Evolutionary conservation across 2,329 filamentous ascomycete genomes (phyloP).

Genomic region (Sporothrix pallida): DNA sequence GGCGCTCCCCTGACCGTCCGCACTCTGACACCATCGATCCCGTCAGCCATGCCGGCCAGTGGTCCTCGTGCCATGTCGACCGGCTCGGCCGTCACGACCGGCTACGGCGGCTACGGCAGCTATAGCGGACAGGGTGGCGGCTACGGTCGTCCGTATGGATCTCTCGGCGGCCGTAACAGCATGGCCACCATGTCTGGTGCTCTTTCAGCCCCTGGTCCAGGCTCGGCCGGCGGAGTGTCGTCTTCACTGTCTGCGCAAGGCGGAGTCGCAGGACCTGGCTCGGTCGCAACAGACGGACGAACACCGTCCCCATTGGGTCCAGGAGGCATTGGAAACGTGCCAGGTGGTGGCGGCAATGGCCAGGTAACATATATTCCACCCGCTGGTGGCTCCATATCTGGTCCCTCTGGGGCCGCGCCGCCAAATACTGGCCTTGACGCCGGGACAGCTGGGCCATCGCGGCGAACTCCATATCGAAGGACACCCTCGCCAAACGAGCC

Average conservation of each 20-base stretch:
- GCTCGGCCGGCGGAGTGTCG: neutral
- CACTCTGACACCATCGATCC: conserved; percentile 5
- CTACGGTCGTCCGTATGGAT: neutral
- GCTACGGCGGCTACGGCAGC: conserved; percentile 14
- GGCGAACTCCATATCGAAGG: conserved; percentile 13
- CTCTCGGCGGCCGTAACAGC: conserved; percentile 11
- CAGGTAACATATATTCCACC: neutral
- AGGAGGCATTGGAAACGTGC: neutral
- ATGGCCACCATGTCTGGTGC: conserved; percentile 23
- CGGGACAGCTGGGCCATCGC: conserved; percentile 6
- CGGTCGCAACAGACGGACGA: neutral
- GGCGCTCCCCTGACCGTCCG: neutral
- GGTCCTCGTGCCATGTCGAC: neutral
- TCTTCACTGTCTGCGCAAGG: neutral
- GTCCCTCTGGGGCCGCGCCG: neutral
- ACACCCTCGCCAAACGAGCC: conserved; percentile 29
- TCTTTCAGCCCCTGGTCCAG: neutral
- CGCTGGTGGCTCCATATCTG: neutral
- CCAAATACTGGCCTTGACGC: conserved; percentile 8
- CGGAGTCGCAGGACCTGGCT: neutral
- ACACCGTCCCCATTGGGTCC: neutral
- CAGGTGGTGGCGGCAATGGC: neutral
- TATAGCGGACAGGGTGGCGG: conserved; percentile 3
- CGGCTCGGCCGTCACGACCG: conserved; percentile 11
- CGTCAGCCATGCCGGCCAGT: neutral